Conservation (phyloP, 208 protist species). For the Acanthamoeba castellanii region DNA sequence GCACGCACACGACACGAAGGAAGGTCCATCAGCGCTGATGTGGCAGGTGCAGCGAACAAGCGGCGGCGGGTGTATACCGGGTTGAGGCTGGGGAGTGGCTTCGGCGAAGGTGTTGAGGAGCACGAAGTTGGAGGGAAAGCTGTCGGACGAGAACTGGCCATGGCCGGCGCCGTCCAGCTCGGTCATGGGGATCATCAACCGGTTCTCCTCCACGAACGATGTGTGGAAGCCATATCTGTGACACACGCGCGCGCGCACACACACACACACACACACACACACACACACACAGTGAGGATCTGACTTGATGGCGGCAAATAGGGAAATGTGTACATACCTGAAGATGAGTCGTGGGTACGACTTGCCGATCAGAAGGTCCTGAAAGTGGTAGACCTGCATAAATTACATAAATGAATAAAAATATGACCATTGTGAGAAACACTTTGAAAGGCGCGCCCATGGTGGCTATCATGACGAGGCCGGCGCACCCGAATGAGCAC, state of each 20-base stretch:
- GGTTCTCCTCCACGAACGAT: neutral
- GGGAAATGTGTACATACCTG: neutral
- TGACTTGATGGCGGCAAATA: too few relatives aligned
- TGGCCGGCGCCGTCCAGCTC: slow-evolving; percentile 14
- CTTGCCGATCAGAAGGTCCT: slow-evolving; percentile 65
- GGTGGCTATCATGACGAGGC: neutral
- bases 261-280: neutral
- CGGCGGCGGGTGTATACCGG: neutral
- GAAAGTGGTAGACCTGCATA: neutral
- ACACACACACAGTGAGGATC: neutral
- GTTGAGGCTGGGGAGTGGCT: neutral
- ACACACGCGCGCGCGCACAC: neutral
- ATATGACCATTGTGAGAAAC: too few relatives aligned
- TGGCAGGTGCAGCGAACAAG: neutral
- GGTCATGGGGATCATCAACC: neutral
- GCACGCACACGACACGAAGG: too few relatives aligned
- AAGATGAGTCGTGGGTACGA: slow-evolving; percentile 28
- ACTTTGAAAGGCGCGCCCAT: neutral
- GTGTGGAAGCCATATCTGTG: slow-evolving; percentile 9
- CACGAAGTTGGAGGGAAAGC: slow-evolving; percentile 3
- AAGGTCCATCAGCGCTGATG: too few relatives aligned
- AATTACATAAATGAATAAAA: too few relatives aligned
- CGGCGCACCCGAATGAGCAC: slow-evolving; percentile 28
- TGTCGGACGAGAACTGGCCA: slow-evolving; percentile 1
- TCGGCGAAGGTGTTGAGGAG: slow-evolving; percentile 6